Percentiles rank a stretch among this genome's conserved stretches.
Conservation (phyloP, 768 basidiomycete species). For the Suillus fuscotomentosus region DNA sequence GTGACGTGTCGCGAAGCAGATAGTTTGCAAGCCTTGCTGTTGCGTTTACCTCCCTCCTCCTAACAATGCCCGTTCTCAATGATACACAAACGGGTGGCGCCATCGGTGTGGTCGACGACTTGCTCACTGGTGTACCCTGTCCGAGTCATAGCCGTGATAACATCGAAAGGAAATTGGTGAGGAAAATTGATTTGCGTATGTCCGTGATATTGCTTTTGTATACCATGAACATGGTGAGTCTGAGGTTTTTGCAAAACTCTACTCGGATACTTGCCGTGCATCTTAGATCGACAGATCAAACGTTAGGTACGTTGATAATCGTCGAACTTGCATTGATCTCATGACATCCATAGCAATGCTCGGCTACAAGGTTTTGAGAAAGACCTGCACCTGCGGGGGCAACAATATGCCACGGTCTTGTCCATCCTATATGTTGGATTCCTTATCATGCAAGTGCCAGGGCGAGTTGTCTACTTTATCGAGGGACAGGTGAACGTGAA, state of each 20-base stretch:
- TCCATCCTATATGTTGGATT: constrained; percentile 26
- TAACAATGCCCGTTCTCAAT: not conserved
- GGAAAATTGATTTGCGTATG: constrained; percentile 12
- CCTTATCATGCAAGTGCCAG: constrained; percentile 25
- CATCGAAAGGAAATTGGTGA: constrained; percentile 3
- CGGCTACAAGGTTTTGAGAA: constrained; percentile 18
- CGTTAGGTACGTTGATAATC: not conserved
- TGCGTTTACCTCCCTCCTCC: too few relatives aligned
- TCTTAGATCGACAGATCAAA: constrained; percentile 10
- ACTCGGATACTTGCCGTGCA: not conserved
- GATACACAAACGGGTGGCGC: not conserved
- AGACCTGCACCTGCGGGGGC: constrained; percentile 18
- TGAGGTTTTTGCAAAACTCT: not conserved
- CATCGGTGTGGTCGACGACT: not conserved
- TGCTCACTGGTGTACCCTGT: not conserved
- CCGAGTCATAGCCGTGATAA: not conserved
- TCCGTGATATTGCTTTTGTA: constrained; percentile 9
- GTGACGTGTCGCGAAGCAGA: too few relatives aligned
- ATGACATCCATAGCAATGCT: constrained; percentile 10
- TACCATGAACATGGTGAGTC: constrained; percentile 10
- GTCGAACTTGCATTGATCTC: not conserved
- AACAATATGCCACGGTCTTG: constrained; percentile 21
- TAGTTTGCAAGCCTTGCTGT: not conserved
- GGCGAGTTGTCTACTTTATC: not conserved
- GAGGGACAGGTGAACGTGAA: not conserved